Evolutionary conservation across 1,139 yeast species (phyloP).

Genomic region (Meyerozyma sp.): DNA sequence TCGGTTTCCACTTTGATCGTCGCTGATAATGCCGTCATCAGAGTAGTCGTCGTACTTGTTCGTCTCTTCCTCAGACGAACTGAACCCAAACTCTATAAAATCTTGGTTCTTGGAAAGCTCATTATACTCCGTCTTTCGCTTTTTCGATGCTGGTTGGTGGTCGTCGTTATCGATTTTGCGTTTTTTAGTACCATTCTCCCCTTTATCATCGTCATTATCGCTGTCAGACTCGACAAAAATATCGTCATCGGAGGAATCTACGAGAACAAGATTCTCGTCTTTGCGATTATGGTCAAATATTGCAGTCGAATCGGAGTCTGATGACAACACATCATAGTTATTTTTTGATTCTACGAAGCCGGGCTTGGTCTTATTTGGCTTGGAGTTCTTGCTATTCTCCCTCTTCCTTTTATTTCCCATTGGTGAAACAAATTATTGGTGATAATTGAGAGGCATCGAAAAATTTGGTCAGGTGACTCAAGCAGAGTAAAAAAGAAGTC

Average conservation of each 20-base stretch:
- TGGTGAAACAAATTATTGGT: background rate
- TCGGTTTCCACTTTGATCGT: slow-evolving; percentile 28
- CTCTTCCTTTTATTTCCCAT: slow-evolving; percentile 22
- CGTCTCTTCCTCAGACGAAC: slow-evolving; percentile 36
- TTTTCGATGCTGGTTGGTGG: slow-evolving; percentile 9
- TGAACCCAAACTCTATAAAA: slow-evolving; percentile 57
- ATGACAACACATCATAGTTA: slow-evolving; percentile 14
- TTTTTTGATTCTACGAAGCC: background rate
- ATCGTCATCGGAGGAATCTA: slow-evolving; percentile 22
- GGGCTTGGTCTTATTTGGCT: slow-evolving; percentile 4
- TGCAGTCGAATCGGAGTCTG: slow-evolving; percentile 17
- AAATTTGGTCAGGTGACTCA: background rate
- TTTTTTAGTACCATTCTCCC: slow-evolving; percentile 11
- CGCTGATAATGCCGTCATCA: slow-evolving; percentile 33
- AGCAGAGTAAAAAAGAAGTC: slow-evolving; percentile 3
- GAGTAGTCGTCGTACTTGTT: slow-evolving; percentile 19
- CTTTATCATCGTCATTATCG: slow-evolving; percentile 16
- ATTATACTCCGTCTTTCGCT: slow-evolving; percentile 11
- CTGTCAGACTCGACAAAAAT: slow-evolving; percentile 33
- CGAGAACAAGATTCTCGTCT: slow-evolving; percentile 17
- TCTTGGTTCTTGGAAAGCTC: slow-evolving; percentile 49
- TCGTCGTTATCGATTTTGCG: slow-evolving; percentile 7
- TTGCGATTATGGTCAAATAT: slow-evolving; percentile 15
- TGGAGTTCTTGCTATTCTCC: slow-evolving; percentile 4
- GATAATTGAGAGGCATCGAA: background rate